Conservation (phyloP, 495 filamentous ascomycete genomes). For the Penicillium diatomitis region DNA sequence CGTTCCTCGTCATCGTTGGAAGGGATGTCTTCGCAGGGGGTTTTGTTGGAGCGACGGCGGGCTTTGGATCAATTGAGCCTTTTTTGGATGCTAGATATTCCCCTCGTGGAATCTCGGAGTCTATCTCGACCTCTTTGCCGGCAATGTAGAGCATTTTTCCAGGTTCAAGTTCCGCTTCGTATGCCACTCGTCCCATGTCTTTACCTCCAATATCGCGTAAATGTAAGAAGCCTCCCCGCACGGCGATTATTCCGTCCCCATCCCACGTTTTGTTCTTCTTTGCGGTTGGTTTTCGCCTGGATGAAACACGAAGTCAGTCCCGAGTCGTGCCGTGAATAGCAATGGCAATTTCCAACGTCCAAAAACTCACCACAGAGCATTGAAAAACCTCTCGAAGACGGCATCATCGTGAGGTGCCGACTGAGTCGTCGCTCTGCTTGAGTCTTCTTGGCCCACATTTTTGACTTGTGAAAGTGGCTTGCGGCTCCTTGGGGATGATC, state of each 20-base stretch:
- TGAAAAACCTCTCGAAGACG: conserved; percentile 47
- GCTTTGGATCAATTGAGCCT: conserved; percentile 30
- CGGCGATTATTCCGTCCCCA: conserved; percentile 64
- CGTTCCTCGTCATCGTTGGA: conserved; percentile 9
- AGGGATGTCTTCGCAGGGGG: conserved; percentile 15
- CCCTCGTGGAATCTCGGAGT: conserved; percentile 51
- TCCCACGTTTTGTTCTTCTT: conserved; percentile 88
- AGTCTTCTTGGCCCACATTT: conserved; percentile 14
- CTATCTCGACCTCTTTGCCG: conserved; percentile 69
- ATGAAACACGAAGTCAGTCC: not conserved
- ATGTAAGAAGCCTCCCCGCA: conserved; percentile 47
- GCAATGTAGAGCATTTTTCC: conserved; percentile 56
- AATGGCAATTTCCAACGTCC: too few species aligned
- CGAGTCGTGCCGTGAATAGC: not conserved
- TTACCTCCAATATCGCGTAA: conserved; percentile 58
- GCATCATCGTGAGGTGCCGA: conserved; percentile 8
- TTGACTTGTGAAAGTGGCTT: conserved; percentile 26
- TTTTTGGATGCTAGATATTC: conserved; percentile 54
- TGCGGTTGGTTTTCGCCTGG: conserved; percentile 61
- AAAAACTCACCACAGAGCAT: conserved; percentile 52
- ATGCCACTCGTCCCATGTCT: conserved; percentile 54
- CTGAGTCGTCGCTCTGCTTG: not conserved
- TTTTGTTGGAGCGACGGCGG: conserved; percentile 7
- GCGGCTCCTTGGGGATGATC: conserved; percentile 6
- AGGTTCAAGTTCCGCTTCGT: conserved; percentile 45